Evolutionary conservation across 2,329 filamentous ascomycete genomes (phyloP).

Genomic region (Aureobasidium sp.): DNA sequence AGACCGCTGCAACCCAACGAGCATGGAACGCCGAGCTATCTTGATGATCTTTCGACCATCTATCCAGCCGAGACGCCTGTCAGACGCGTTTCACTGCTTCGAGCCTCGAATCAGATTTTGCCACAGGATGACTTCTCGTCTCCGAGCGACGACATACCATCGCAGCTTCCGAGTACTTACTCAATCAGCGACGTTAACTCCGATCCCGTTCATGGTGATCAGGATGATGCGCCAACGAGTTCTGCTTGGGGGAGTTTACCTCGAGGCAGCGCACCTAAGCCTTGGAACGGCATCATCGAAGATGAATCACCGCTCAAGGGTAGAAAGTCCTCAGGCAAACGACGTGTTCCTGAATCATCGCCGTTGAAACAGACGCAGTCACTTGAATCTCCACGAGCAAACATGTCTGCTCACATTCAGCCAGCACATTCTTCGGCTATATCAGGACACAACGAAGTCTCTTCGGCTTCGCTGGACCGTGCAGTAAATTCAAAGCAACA

Average conservation of each 20-base stretch:
- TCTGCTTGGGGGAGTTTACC: conserved; percentile 11
- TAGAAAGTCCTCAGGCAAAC: not conserved
- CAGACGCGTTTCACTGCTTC: not conserved
- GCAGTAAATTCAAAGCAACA: not conserved
- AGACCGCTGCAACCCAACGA: not conserved
- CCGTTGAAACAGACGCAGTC: conserved; percentile 1
- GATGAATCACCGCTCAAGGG: conserved; percentile 9
- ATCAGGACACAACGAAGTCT: not conserved
- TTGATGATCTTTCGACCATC: not conserved
- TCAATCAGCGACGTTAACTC: conserved; percentile 26
- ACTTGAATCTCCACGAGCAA: not conserved
- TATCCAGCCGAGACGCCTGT: not conserved
- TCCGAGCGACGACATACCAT: conserved; percentile 20
- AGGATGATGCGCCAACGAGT: conserved; percentile 6
- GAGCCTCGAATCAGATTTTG: not conserved
- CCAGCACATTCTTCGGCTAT: not conserved
- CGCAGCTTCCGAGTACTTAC: conserved; percentile 31
- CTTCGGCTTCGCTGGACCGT: not conserved
- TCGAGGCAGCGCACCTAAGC: not conserved
- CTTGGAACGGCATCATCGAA: conserved; percentile 1
- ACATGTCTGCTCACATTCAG: not conserved
- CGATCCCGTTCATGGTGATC: not conserved
- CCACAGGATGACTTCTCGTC: conserved; percentile 5
- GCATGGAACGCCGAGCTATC: not conserved
- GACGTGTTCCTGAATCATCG: not conserved